Evolutionary conservation across 345 rosid species (phyloP).

Genomic region (Laguncularia racemosa): DNA sequence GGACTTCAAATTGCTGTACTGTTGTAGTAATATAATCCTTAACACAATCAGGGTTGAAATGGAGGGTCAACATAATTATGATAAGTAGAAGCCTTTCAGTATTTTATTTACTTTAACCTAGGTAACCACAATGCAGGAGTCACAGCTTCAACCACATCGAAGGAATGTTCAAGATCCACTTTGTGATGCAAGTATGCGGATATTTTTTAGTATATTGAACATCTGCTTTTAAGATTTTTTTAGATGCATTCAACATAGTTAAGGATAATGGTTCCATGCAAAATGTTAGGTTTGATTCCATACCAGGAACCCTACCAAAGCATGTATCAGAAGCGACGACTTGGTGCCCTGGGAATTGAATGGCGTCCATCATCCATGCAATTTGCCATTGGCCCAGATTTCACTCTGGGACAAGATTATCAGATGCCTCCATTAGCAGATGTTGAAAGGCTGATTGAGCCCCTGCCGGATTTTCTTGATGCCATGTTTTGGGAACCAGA

Average conservation of each 20-base stretch:
- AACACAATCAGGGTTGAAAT: no score
- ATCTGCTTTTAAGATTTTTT: slow-evolving; percentile 11
- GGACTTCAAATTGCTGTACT: no score
- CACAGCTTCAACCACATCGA: slow-evolving; percentile 75
- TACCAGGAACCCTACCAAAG: slow-evolving; percentile 95
- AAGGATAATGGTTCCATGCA: slow-evolving; percentile 4
- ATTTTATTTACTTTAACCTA: slow-evolving; percentile 7
- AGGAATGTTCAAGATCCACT: slow-evolving; percentile 94
- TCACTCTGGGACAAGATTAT: slow-evolving; percentile 79
- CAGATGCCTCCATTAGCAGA: slow-evolving; percentile 83
- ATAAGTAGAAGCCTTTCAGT: not conserved
- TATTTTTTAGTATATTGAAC: not conserved
- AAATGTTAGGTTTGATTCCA: slow-evolving; percentile 74
- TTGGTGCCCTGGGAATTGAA: slow-evolving; percentile 86
- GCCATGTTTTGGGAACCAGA: slow-evolving; percentile 93
- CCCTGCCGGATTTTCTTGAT: slow-evolving; percentile 81
- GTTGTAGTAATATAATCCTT: no score
- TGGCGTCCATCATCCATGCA: slow-evolving; percentile 71
- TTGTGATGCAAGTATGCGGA: slow-evolving; percentile 76
- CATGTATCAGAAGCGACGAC: slow-evolving; percentile 84
- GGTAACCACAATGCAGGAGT: slow-evolving; percentile 53
- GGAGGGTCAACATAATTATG: no score
- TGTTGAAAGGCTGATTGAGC: slow-evolving; percentile 76
- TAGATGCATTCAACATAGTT: slow-evolving; percentile 6
- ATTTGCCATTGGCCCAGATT: slow-evolving; percentile 77